Conservation (phyloP, 2,329 filamentous ascomycete genomes). For the Arthrobotrys pseudoclavata region DNA sequence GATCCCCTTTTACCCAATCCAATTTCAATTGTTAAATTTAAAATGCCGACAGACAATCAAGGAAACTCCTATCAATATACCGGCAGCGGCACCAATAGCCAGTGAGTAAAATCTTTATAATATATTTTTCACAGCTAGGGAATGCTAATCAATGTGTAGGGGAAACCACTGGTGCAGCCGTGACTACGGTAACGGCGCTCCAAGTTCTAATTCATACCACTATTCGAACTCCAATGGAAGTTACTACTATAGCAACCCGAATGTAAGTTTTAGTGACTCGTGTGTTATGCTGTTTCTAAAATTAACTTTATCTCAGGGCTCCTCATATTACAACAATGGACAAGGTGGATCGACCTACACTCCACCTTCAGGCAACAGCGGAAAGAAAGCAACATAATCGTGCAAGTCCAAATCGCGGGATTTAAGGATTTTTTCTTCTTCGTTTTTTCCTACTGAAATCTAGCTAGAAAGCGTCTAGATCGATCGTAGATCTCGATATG, state of each 20-base stretch:
- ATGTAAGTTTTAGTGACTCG: conserved; percentile 33
- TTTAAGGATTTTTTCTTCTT: neutral
- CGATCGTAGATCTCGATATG: too few species aligned
- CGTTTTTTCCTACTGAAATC: neutral
- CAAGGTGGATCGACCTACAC: conserved; percentile 59
- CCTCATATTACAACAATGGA: conserved; percentile 60
- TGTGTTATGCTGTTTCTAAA: neutral
- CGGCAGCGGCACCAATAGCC: conserved; percentile 59
- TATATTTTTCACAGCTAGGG: neutral
- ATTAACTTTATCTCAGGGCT: conserved; percentile 46
- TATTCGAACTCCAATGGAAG: conserved; percentile 60
- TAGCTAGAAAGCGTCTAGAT: too few species aligned
- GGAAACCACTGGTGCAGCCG: conserved; percentile 61
- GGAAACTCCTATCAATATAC: conserved; percentile 57
- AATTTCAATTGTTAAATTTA: neutral
- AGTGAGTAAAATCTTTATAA: conserved; percentile 19
- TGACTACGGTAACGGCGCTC: conserved; percentile 61
- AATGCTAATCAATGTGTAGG: conserved; percentile 12
- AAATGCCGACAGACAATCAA: conserved; percentile 61
- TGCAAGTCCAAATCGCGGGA: neutral
- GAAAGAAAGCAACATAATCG: conserved; percentile 61
- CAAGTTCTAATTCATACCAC: conserved; percentile 61
- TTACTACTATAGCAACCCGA: conserved; percentile 62
- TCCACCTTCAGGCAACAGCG: conserved; percentile 46
- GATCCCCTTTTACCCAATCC: neutral